A percentile compares a stretch with the other conserved stretches of the same genome.
These are phyloP conservation scores for Aspergillus wentii DNA, from an alignment of 495 filamentous ascomycete species.

Conservation along the genomic window DNA sequence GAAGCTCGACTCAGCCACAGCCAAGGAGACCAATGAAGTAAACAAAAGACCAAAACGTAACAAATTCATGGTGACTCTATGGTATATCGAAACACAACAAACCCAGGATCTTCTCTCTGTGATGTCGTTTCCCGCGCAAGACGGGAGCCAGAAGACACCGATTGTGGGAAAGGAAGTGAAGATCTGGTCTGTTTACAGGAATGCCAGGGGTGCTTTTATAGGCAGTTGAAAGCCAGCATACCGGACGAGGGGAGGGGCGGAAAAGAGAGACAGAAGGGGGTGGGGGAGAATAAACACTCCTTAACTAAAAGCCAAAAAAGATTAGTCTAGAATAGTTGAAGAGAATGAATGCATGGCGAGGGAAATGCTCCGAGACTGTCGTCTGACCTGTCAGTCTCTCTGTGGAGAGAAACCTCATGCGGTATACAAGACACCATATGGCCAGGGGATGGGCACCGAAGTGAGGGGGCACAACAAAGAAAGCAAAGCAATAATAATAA, in stretches of 20 bases:
- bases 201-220: constrained; percentile 31
- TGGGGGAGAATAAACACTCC: constrained; percentile 8
- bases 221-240: constrained; percentile 14
- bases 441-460: constrained; percentile 4
- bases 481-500: not conserved
- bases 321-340: constrained; percentile 10
- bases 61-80: constrained; percentile 27
- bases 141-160: constrained; percentile 6
- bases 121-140: no score
- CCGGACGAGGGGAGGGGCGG: constrained; percentile 2
- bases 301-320: constrained; percentile 1
- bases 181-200: constrained; percentile 28
- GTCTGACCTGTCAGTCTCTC: constrained; percentile 16
- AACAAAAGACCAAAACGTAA: constrained; percentile 19
- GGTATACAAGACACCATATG: constrained; percentile 4
- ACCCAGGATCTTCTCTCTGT: constrained; percentile 4
- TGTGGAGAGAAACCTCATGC: constrained; percentile 3
- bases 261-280: constrained; percentile 1
- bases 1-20: constrained; percentile 40
- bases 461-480: not conserved
- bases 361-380: constrained; percentile 5
- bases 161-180: constrained; percentile 10
- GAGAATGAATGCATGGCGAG: constrained; percentile 5
- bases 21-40: constrained; percentile 17
- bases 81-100: no score